Evolutionary conservation across 2,329 filamentous ascomycete genomes (phyloP).

Genomic region (Graphilbum sp.): DNA sequence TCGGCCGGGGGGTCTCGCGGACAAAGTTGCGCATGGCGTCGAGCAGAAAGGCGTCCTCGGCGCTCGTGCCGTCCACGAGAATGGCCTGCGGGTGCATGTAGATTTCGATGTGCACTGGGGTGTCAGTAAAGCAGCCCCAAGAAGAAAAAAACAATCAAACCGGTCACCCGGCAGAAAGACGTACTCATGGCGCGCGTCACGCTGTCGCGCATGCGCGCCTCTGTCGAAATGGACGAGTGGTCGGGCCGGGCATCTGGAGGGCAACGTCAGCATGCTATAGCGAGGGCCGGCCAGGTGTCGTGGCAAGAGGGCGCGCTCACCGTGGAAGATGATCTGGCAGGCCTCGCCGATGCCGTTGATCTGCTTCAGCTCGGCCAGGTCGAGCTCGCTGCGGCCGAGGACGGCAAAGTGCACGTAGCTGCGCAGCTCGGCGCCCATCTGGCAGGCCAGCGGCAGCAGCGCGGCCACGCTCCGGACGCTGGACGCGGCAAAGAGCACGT

Average conservation of each 20-base stretch:
- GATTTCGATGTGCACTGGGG: conserved; percentile 47
- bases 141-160: too few species aligned
- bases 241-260: conserved; percentile 59
- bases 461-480: conserved; percentile 56
- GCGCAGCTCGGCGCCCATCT: conserved; percentile 55
- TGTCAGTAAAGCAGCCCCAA: not conserved
- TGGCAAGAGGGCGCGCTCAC: conserved; percentile 16
- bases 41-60: conserved; percentile 55
- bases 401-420: conserved; percentile 73
- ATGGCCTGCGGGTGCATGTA: conserved; percentile 66
- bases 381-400: conserved; percentile 55
- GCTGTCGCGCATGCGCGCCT: conserved; percentile 49
- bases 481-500: conserved; percentile 65
- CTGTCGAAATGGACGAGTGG: conserved; percentile 50
- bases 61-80: conserved; percentile 49
- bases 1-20: conserved; percentile 26
- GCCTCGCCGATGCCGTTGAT: conserved; percentile 62
- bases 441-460: conserved; percentile 68
- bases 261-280: not conserved
- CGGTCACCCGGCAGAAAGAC: too few species aligned
- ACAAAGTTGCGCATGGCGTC: conserved; percentile 41
- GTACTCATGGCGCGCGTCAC: conserved; percentile 47
- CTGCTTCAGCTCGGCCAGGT: conserved; percentile 49
- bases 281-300: not conserved
- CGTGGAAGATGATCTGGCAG: conserved; percentile 50